Evolutionary conservation across 306 rosid genomes (phyloP).

Genomic region (Lathyrus sativus): DNA sequence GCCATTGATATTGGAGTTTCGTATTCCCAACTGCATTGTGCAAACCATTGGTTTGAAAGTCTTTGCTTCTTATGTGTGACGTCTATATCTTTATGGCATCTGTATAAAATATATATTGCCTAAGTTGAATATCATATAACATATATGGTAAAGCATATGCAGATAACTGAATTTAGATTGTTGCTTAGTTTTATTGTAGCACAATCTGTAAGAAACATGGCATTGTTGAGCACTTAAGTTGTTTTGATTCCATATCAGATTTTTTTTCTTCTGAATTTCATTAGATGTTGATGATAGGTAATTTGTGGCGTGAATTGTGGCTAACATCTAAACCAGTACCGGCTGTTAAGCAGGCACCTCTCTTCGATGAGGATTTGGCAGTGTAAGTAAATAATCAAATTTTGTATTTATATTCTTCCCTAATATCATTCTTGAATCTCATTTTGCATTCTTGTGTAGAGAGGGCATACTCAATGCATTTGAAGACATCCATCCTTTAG

Average conservation of each 20-base stretch:
- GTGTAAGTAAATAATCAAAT: constrained; percentile 60
- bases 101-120: constrained; percentile 12
- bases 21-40: constrained; percentile 8
- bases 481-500: constrained; percentile 79
- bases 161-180: constrained; percentile 13
- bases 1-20: constrained; percentile 20
- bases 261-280: constrained; percentile 26
- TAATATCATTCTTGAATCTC: constrained; percentile 22
- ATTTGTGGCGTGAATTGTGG: constrained; percentile 98
- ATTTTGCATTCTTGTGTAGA: constrained; percentile 53
- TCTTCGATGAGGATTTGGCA: constrained; percentile 96
- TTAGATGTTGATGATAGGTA: constrained; percentile 57
- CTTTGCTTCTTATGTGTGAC: constrained; percentile 6
- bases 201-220: constrained; percentile 20
- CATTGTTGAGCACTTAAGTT: constrained; percentile 24
- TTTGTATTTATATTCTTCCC: constrained; percentile 22
- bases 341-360: constrained; percentile 92
- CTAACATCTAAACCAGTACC: constrained; percentile 91
- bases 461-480: constrained; percentile 83
- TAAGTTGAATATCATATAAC: constrained; percentile 23
- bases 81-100: constrained; percentile 24
- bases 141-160: constrained; percentile 25
- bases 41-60: constrained; percentile 21
- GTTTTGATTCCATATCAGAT: constrained; percentile 19
- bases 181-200: constrained; percentile 22